These are phyloP conservation scores for Chaetomidium leptoderma DNA, from an alignment of 495 filamentous ascomycete genomes.

Conservation along the genomic window DNA sequence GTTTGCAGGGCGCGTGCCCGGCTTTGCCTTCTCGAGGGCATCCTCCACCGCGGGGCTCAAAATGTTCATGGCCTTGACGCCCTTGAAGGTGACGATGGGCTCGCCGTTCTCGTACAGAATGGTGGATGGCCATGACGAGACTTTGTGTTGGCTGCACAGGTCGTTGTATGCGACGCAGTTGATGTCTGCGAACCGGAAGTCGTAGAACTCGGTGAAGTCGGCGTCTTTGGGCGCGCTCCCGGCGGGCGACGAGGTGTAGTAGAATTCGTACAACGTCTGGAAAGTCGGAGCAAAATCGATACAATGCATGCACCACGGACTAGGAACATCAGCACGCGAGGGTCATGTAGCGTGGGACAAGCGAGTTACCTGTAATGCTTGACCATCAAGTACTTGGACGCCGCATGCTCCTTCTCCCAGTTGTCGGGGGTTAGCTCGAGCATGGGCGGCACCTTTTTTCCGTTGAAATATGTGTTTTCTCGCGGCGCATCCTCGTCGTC, in stretches of 20 bases:
- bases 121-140: constrained; percentile 68
- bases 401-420: constrained; percentile 39
- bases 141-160: constrained; percentile 60
- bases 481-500: constrained; percentile 32
- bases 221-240: constrained; percentile 29
- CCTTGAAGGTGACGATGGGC: constrained; percentile 55
- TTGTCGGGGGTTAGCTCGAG: constrained; percentile 47
- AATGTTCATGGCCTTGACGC: constrained; percentile 55
- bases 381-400: constrained; percentile 44
- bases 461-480: constrained; percentile 70
- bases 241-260: constrained; percentile 81
- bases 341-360: constrained; percentile 9
- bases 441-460: constrained; percentile 69
- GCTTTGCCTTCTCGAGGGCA: constrained; percentile 68
- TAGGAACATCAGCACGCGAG: constrained; percentile 29
- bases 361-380: constrained; percentile 46
- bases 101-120: constrained; percentile 80
- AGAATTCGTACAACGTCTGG: constrained; percentile 93
- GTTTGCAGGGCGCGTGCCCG: constrained; percentile 66
- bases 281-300: constrained; percentile 72
- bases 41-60: constrained; percentile 70
- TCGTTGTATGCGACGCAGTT: constrained; percentile 81
- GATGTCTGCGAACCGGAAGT: constrained; percentile 81
- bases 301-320: constrained; percentile 73
- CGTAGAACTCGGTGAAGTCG: constrained; percentile 66